These are phyloP conservation scores for Rhodomyrtus psidioides DNA, from an alignment of 441 rosid genomes.

Conservation along the genomic window DNA sequence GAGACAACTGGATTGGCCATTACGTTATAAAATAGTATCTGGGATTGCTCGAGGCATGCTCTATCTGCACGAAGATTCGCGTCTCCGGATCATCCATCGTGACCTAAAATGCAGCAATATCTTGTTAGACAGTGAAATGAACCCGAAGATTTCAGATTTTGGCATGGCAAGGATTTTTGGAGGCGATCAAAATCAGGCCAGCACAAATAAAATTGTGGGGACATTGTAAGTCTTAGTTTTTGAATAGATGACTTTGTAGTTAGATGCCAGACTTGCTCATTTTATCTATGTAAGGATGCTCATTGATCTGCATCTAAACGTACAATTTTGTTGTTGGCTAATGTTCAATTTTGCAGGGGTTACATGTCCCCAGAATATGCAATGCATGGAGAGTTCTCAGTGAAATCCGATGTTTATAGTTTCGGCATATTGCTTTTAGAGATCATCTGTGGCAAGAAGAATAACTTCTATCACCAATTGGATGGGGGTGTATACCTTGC, in stretches of 20 bases:
- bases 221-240: not conserved
- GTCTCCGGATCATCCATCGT: not conserved
- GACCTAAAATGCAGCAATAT: not conserved
- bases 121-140: not conserved
- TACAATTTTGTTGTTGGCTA: not conserved
- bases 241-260: not conserved
- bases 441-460: not conserved
- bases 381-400: not conserved
- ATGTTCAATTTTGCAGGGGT: not conserved
- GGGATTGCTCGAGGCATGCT: not conserved
- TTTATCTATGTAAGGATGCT: not conserved
- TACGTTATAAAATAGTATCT: too few species aligned
- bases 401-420: not conserved
- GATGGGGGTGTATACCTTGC: not conserved
- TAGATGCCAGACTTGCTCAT: not conserved
- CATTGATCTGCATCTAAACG: not conserved
- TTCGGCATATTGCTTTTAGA: not conserved
- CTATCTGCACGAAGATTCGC: not conserved
- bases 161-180: not conserved
- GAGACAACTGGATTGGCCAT: not conserved
- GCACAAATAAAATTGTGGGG: not conserved
- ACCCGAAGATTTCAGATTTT: not conserved
- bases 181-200: not conserved
- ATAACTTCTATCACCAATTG: not conserved
- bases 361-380: not conserved